phyloP scores from a whole-genome alignment of 139 green algal genomes.

The Micromonas pusilla region DNA sequence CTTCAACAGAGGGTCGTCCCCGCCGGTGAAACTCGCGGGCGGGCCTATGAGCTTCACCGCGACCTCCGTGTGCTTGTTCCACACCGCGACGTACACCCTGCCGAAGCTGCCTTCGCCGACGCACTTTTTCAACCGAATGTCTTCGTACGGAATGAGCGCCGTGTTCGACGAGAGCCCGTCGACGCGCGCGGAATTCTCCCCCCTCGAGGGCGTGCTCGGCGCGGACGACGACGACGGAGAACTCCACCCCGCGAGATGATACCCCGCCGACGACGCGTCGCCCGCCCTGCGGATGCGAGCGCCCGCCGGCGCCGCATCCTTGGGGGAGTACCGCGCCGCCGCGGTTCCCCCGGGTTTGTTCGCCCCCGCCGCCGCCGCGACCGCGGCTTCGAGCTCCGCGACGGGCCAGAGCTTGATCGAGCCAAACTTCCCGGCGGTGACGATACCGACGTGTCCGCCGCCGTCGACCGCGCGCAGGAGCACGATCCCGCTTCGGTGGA shows the following conservation, averaged over 20 bases:
- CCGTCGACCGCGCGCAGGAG: neutral
- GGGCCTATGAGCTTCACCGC: slow-evolving; percentile 17
- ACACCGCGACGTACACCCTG: neutral
- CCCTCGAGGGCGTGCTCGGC: too few species aligned
- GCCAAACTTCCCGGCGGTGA: slow-evolving; percentile 6
- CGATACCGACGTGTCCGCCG: neutral
- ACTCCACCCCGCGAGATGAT: too few species aligned
- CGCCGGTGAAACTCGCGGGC: neutral
- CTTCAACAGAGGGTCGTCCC: neutral
- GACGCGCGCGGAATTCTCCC: neutral
- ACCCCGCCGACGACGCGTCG: too few species aligned
- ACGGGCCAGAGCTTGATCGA: slow-evolving; percentile 7
- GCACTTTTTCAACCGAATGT: neutral
- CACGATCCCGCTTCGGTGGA: neutral
- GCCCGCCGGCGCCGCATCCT: neutral
- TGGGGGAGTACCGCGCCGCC: too few species aligned
- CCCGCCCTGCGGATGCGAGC: neutral
- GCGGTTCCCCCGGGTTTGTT: neutral
- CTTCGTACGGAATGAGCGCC: neutral
- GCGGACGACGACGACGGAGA: too few species aligned
- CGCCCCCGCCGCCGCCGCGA: neutral
- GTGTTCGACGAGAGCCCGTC: neutral
- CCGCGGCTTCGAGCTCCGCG: slow-evolving; percentile 6
- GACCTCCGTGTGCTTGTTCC: slow-evolving; percentile 14
- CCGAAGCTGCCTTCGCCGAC: slow-evolving; percentile 15